phyloP scores from a whole-genome alignment of 805 yeast species.

The Metschnikowia peoriensis region DNA sequence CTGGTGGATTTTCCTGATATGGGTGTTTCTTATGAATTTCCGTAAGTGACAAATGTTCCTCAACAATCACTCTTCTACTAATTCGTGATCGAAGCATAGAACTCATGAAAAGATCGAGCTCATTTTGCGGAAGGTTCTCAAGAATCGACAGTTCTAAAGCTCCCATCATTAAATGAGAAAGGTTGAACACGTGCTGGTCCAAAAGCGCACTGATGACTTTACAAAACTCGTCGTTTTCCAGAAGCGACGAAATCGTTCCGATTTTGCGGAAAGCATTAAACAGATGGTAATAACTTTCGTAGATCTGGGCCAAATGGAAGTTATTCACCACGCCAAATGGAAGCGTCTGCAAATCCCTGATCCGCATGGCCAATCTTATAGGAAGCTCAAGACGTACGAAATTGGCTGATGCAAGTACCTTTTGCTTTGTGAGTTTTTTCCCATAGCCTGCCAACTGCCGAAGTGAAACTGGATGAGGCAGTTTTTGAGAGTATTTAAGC shows the following conservation, averaged over 20 bases:
- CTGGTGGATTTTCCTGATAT: slow-evolving; percentile 47
- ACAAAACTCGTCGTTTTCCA: slow-evolving; percentile 77
- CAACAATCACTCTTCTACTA: slow-evolving; percentile 84
- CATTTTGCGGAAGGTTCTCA: slow-evolving; percentile 53
- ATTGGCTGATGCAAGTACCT: slow-evolving; percentile 79
- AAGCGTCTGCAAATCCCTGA: slow-evolving; percentile 72
- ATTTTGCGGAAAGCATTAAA: slow-evolving; percentile 81
- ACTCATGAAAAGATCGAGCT: slow-evolving; percentile 73
- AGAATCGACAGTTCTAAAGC: slow-evolving; percentile 76
- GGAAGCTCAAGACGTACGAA: slow-evolving; percentile 87
- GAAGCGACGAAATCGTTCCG: slow-evolving; percentile 62
- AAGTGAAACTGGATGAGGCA: slow-evolving; percentile 89
- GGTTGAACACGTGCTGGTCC: slow-evolving; percentile 74
- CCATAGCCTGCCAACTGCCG: slow-evolving; percentile 90
- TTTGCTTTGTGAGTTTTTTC: slow-evolving; percentile 68
- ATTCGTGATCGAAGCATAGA: slow-evolving; percentile 81
- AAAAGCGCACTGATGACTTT: slow-evolving; percentile 58
- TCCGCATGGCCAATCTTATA: slow-evolving; percentile 75
- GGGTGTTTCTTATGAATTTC: slow-evolving; percentile 55
- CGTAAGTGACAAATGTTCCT: slow-evolving; percentile 83
- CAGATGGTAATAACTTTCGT: slow-evolving; percentile 84
- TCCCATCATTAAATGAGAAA: slow-evolving; percentile 92
- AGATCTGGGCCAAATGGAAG: slow-evolving; percentile 81
- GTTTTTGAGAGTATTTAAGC: slow-evolving; percentile 56
- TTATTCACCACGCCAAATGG: slow-evolving; percentile 86